Conservation (phyloP, 106 monocot genomes). For the Triglochin maritima region DNA sequence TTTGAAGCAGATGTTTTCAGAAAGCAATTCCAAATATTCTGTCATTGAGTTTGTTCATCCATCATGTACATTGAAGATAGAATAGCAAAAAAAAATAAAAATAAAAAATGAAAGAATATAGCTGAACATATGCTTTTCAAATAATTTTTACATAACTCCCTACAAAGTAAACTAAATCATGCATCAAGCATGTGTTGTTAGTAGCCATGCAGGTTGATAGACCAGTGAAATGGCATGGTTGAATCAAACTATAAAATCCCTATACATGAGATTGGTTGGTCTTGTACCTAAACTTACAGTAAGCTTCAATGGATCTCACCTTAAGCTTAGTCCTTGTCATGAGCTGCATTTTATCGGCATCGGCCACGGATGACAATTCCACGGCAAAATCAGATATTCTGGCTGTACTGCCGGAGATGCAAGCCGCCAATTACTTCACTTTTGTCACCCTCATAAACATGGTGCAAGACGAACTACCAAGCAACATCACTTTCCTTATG, state of each 20-base stretch:
- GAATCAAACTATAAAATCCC: background rate
- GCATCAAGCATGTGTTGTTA: background rate
- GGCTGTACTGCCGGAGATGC: slow-evolving; percentile 9
- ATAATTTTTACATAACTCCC: background rate
- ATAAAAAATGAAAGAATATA: background rate
- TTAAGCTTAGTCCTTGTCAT: background rate
- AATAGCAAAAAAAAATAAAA: no score
- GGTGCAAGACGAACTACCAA: slow-evolving; percentile 26
- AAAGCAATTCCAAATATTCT: background rate
- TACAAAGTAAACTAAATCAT: background rate
- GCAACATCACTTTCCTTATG: slow-evolving; percentile 54
- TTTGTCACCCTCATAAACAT: slow-evolving; percentile 12
- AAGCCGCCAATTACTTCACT: slow-evolving; percentile 17
- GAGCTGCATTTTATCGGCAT: background rate
- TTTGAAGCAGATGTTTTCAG: background rate
- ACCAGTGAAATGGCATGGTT: slow-evolving; percentile 4
- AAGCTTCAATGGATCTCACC: background rate
- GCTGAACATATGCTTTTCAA: background rate
- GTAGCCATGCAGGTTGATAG: background rate
- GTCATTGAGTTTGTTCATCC: background rate
- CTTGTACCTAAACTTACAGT: background rate
- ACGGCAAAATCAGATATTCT: slow-evolving; percentile 1
- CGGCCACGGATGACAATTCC: background rate
- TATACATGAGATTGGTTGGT: background rate
- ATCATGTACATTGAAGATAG: background rate